Conservation (phyloP, 805 yeast species). For the Ogataea degrootiae region DNA sequence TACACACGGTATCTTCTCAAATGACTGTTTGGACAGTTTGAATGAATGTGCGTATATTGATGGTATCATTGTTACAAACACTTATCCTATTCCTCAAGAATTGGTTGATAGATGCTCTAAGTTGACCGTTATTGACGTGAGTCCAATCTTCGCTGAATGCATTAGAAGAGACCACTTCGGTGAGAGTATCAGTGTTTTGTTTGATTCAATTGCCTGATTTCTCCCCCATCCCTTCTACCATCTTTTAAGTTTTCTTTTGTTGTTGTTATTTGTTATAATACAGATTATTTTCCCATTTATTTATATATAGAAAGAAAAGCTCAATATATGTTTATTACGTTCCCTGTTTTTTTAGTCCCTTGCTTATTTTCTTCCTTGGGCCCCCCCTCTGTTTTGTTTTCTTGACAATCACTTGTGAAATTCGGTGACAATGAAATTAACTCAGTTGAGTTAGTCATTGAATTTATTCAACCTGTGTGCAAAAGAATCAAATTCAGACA, state of each 20-base stretch:
- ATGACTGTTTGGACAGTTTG: slow-evolving; percentile 76
- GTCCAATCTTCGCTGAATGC: slow-evolving; percentile 95
- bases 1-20: slow-evolving; percentile 93
- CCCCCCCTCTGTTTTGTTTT: too few relatives aligned
- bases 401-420: too few relatives aligned
- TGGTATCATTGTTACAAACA: slow-evolving; percentile 90
- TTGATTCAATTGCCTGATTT: slow-evolving; percentile 54
- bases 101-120: slow-evolving; percentile 56
- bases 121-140: slow-evolving; percentile 83
- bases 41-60: slow-evolving; percentile 79
- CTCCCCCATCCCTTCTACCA: slow-evolving; percentile 10
- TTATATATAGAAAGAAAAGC: not conserved
- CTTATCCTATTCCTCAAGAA: slow-evolving; percentile 80
- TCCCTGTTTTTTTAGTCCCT: too few relatives aligned
- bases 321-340: too few relatives aligned
- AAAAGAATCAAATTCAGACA: too few relatives aligned
- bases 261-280: not conserved
- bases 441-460: too few relatives aligned
- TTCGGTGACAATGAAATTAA: too few relatives aligned
- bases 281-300: not conserved
- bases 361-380: too few relatives aligned
- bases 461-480: too few relatives aligned
- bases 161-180: slow-evolving; percentile 98
- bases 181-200: slow-evolving; percentile 88
- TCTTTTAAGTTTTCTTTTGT: not conserved